Conservation (phyloP, 495 filamentous ascomycete genomes). For the Podospora appendiculata region DNA sequence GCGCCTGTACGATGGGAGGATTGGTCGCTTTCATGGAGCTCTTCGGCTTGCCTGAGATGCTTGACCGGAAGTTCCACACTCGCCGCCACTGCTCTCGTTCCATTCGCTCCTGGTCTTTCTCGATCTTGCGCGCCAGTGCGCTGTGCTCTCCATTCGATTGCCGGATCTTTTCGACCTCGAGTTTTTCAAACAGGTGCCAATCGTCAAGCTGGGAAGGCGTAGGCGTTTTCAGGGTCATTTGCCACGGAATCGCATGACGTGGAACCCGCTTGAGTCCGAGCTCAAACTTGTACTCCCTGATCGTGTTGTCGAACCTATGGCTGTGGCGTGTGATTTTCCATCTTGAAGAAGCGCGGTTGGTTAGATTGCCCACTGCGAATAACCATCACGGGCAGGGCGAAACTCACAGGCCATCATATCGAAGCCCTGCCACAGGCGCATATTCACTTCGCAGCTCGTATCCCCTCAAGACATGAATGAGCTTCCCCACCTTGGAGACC, state of each 20-base stretch:
- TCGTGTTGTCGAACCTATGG: constrained; percentile 22
- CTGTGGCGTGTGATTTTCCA: constrained; percentile 30
- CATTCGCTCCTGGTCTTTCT: constrained; percentile 1
- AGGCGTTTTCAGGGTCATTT: constrained; percentile 26
- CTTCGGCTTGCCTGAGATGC: not conserved
- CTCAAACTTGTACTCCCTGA: constrained; percentile 22
- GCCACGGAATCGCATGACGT: constrained; percentile 20
- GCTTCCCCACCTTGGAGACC: constrained; percentile 27
- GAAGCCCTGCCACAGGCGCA: constrained; percentile 36
- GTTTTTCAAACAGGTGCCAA: constrained; percentile 32
- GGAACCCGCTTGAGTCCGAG: constrained; percentile 26
- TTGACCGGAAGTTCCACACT: constrained; percentile 4
- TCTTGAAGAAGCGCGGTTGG: constrained; percentile 13
- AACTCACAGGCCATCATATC: constrained; percentile 45
- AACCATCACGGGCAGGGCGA: not conserved
- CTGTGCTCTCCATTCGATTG: not conserved
- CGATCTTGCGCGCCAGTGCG: constrained; percentile 2
- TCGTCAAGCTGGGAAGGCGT: constrained; percentile 41
- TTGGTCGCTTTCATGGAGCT: no score
- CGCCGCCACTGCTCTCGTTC: constrained; percentile 5
- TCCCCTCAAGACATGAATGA: constrained; percentile 38
- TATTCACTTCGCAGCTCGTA: constrained; percentile 32
- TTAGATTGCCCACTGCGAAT: not conserved
- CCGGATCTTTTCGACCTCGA: constrained; percentile 26
- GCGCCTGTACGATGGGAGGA: no score